A percentile compares a stretch with the other conserved stretches of the same genome.
Conservation (phyloP, 176 grass and related monocot genomes). For the Calamus simplicifolius region DNA sequence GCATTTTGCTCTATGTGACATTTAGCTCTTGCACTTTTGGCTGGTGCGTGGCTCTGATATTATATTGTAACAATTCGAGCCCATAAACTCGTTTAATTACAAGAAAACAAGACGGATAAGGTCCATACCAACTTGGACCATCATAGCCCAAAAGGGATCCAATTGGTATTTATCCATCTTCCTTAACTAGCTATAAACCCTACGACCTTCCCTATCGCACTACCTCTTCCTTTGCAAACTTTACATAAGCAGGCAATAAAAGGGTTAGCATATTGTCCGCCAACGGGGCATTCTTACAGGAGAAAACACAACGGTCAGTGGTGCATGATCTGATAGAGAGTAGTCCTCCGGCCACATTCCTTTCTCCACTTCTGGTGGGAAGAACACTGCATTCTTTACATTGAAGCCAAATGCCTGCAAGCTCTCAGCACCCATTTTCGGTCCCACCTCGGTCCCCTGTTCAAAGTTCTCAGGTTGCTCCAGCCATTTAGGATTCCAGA, state of each 20-base stretch:
- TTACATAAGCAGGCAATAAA: neutral
- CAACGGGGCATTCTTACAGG: slow-evolving; percentile 46
- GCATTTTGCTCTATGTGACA: too few species aligned
- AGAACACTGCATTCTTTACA: slow-evolving; percentile 82
- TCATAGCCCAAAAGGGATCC: too few species aligned
- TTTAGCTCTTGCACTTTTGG: too few species aligned
- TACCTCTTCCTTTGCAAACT: neutral
- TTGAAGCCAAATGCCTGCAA: slow-evolving; percentile 53
- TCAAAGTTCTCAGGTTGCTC: slow-evolving; percentile 29
- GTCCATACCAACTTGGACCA: too few species aligned
- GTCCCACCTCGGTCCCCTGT: slow-evolving; percentile 9
- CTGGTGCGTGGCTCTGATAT: too few species aligned
- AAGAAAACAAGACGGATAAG: too few species aligned
- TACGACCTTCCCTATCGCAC: too few species aligned
- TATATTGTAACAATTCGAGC: too few species aligned
- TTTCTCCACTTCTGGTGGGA: slow-evolving; percentile 78
- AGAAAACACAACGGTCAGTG: slow-evolving; percentile 77
- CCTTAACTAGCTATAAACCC: too few species aligned
- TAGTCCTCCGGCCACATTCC: slow-evolving; percentile 88
- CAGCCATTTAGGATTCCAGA: slow-evolving; percentile 48
- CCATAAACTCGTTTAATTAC: too few species aligned
- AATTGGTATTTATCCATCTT: too few species aligned
- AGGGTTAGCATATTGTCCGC: neutral
- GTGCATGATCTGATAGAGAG: slow-evolving; percentile 84
- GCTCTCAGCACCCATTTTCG: slow-evolving; percentile 8